Evolutionary conservation across 176 grass and related monocot species (phyloP).

Genomic region (Pontederia crassipes): DNA sequence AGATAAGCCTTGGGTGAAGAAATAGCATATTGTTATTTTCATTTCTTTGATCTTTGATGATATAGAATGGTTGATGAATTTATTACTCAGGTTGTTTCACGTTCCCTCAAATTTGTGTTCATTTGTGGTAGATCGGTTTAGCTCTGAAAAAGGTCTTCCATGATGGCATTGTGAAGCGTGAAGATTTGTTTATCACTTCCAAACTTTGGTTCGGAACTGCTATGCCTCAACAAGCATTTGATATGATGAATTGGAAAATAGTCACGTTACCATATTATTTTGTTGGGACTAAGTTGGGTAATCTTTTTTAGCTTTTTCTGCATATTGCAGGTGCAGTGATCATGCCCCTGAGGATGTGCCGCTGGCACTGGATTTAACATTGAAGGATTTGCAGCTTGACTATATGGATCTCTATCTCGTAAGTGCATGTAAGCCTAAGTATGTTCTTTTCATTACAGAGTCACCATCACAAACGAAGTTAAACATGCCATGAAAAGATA

Average conservation of each 20-base stretch:
- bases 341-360: constrained; percentile 73
- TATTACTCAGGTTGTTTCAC: neutral
- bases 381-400: constrained; percentile 69
- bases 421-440: neutral
- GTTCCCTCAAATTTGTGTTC: constrained; percentile 3
- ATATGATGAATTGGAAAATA: neutral
- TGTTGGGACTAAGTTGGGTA: neutral
- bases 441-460: no score
- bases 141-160: constrained; percentile 65
- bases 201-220: constrained; percentile 51
- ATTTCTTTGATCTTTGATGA: no score
- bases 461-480: no score
- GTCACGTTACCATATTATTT: neutral
- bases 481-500: no score
- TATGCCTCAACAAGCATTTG: constrained; percentile 1
- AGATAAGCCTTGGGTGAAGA: no score
- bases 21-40: no score
- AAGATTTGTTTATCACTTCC: constrained; percentile 86
- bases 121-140: constrained; percentile 39
- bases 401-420: constrained; percentile 91
- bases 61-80: no score
- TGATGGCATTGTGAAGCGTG: constrained; percentile 58
- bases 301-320: neutral
- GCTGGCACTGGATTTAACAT: constrained; percentile 38
- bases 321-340: constrained; percentile 39